Evolutionary conservation across 176 grass and related monocot genomes (phyloP).

Genomic region (Avena eriantha): DNA sequence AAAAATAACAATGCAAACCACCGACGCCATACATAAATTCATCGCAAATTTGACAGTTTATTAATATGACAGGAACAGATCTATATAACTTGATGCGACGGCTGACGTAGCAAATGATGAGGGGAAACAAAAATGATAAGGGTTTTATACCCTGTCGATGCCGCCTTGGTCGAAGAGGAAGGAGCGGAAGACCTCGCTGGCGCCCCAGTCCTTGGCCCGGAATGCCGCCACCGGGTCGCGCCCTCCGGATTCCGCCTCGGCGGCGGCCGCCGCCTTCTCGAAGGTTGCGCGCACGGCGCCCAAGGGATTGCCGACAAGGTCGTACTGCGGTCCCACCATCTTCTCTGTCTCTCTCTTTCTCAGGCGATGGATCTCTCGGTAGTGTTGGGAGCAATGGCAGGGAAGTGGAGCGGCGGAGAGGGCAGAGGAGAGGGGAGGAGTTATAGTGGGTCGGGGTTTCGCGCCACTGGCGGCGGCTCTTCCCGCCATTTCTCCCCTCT

Average conservation of each 20-base stretch:
- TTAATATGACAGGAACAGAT: not conserved
- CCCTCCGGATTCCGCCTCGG: constrained; percentile 41
- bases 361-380: not conserved
- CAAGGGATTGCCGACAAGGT: constrained; percentile 79
- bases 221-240: constrained; percentile 69
- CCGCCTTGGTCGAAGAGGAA: constrained; percentile 86
- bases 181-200: constrained; percentile 71
- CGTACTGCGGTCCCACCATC: constrained; percentile 85
- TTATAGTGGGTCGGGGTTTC: constrained; percentile 45
- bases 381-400: constrained; percentile 12
- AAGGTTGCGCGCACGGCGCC: constrained; percentile 89
- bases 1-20: not conserved
- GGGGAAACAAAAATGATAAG: not conserved
- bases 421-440: not conserved
- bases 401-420: not conserved
- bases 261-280: constrained; percentile 63
- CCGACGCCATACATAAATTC: not conserved
- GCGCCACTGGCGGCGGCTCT: constrained; percentile 51
- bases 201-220: constrained; percentile 88
- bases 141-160: constrained; percentile 53
- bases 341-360: constrained; percentile 6
- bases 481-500: constrained; percentile 44
- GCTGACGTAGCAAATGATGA: not conserved
- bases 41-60: not conserved
- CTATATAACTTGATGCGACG: not conserved